Percentiles rank a stretch among this genome's conserved stretches.
Conservation (phyloP, 2,329 filamentous ascomycete species). For the Akanthomyces lecanii region DNA sequence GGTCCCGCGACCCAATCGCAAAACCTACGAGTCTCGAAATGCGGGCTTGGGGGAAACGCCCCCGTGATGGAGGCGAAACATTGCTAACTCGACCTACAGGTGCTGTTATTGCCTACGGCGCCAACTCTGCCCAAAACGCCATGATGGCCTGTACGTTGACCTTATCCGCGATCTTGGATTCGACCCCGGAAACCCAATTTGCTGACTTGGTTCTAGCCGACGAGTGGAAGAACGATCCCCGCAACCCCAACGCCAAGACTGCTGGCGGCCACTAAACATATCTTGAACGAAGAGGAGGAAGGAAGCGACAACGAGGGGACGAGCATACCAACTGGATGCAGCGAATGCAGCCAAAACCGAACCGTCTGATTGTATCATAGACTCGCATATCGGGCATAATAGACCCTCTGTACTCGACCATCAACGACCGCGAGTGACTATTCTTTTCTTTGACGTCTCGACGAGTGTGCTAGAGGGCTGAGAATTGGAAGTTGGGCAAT, state of each 20-base stretch:
- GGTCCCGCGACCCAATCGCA: background rate
- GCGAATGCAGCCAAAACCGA: slow-evolving; percentile 7
- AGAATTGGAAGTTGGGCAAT: too few relatives aligned
- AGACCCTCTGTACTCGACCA: slow-evolving; percentile 18
- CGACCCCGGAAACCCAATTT: background rate
- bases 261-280: slow-evolving; percentile 40
- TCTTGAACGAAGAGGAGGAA: background rate
- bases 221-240: slow-evolving; percentile 95
- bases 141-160: slow-evolving; percentile 67
- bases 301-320: background rate
- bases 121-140: slow-evolving; percentile 76
- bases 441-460: background rate
- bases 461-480: background rate
- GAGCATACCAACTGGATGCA: slow-evolving; percentile 15
- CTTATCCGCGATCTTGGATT: slow-evolving; percentile 1
- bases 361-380: slow-evolving; percentile 19
- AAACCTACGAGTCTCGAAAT: background rate
- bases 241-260: slow-evolving; percentile 65
- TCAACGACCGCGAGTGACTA: background rate
- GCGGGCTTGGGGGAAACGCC: background rate
- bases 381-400: slow-evolving; percentile 18
- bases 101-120: slow-evolving; percentile 80
- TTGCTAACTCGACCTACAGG: slow-evolving; percentile 47
- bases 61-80: background rate
- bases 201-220: slow-evolving; percentile 57